Evolutionary conservation across 345 rosid genomes (phyloP), one percentile per base, ranked within the genome.

Genomic region (Citrus trifoliata): DNA sequence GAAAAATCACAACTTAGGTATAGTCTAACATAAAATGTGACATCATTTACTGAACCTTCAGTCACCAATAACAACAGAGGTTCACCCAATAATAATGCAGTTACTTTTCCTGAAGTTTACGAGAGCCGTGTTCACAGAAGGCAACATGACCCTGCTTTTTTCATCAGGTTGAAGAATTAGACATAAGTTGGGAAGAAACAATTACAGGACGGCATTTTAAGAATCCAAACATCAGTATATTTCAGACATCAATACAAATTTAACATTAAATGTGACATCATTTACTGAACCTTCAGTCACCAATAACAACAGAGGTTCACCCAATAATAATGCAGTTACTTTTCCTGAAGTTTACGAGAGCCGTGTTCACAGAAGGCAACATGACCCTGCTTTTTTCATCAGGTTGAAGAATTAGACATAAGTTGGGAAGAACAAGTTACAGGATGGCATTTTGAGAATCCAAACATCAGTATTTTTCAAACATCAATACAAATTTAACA

Each of bases 71-170:
- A 37, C 25, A 70, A 81, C 87, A 73, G 65, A 85, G 88, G 89
- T 81, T 85, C 91, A 88, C 89, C 92, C 89, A 88, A 83, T 30
- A 89, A 91, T 81, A 83, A 83, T 82, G 89, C 74, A 78, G 68
- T 3, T 79, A 42, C 73, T 86, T 19, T 87, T 58, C 89, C 89
- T 65, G 80, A 80, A 19, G 76, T 80, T 55, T 74, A 81, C 75
- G 46, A 80, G 85, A 67, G 74, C 77, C 84, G 18, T 1, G 60
- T 75, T 72, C 80, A 81, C 79, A 66, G 30, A 27, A 69, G 84
- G 82, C 81, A 89, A 82, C 80, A 61, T 35, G 71, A 70, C 80
- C 63, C 85, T 84, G 84, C 83, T 86, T 87, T 83, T 82, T 60
- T 71, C 67, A 79, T 78, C 87, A 86, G 91, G 89, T 77, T 46